Percentiles rank a stretch among this genome's conserved stretches.
These are phyloP conservation scores for Huiozyma naganishii DNA, from an alignment of 805 yeast genomes.

Conservation along the genomic window DNA sequence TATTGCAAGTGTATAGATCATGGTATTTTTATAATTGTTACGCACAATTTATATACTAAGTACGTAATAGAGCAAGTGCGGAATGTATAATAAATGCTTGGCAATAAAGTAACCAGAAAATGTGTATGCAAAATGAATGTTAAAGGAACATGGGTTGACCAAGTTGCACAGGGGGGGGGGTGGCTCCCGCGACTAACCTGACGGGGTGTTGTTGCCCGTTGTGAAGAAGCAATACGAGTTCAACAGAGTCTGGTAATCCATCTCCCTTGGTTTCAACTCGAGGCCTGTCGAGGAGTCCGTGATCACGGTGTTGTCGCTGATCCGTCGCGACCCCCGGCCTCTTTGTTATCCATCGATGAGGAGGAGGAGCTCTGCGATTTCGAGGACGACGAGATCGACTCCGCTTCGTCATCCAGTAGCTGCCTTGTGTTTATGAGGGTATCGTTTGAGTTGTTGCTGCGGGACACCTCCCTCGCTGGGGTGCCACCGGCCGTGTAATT, in stretches of 20 bases:
- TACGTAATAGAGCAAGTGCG: too few species aligned
- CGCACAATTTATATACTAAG: too few species aligned
- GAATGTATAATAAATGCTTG: too few species aligned
- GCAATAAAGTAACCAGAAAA: too few species aligned
- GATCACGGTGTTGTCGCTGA: not conserved
- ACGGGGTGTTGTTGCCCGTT: constrained; percentile 1
- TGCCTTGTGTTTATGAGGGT: constrained; percentile 5
- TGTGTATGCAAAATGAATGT: too few species aligned
- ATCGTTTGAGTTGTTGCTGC: constrained; percentile 11
- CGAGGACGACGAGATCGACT: not conserved
- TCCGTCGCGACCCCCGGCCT: not conserved
- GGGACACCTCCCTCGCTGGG: not conserved
- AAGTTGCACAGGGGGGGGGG: too few species aligned
- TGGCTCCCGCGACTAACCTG: too few species aligned
- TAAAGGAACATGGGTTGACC: too few species aligned
- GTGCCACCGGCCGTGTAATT: not conserved
- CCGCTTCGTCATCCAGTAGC: not conserved
- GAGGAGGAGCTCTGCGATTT: not conserved
- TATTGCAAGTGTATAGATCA: too few species aligned
- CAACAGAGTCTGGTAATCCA: constrained; percentile 19
- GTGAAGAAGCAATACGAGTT: constrained; percentile 22
- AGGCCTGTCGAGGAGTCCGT: not conserved
- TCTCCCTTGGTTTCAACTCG: not conserved
- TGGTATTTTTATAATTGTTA: too few species aligned
- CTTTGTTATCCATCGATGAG: not conserved